Evolutionary conservation across 768 basidiomycete species (phyloP), one percentile per base, ranked within the genome.

Genomic region (Inosperma sp.): DNA sequence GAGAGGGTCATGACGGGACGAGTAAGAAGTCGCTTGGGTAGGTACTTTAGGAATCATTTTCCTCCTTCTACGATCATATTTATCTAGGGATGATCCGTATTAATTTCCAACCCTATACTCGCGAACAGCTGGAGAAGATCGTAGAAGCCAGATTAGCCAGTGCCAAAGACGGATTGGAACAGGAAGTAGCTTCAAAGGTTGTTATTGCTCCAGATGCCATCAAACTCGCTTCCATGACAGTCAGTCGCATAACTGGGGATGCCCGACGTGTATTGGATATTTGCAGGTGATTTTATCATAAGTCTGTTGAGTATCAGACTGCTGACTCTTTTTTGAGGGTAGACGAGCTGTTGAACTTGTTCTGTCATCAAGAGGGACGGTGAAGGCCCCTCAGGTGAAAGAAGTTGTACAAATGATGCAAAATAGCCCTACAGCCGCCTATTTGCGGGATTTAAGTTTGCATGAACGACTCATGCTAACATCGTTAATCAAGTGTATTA

Each of bases 261-360:
- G 96, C 96, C 1, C 74, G 96, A 46, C 77, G 94, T 25, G 88
- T 94, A 5, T 73, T 99, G 51, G 96, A 99, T 63, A 87, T 95
- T 39, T 96, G 93, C 70, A 76, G 94, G 83, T 88, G 52, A 44
- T 5, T 3, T n/a, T n/a, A n/a, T n/a, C n/a, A 3, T 36, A 6
- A 42, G n/a, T 39, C 19, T 36, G n/a, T 8, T 30, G 31, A 35
- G 14, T 10, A n/a, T 7, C 6, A 4, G 5, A 6, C 7, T 39
- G 31, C 16, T 31, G 27, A 10, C 30, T 29, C 13, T 14, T 39
- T 33, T 12, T n/a, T 31, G 27, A 33, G 29, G 39, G 17, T 50
- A 89, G 88, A 58, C 86, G 93, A 1, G 84, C 89, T 0, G 89
- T 93, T 5, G 93, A 95, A 64, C 78, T 90, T 14, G 83, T 85